These are phyloP conservation scores for Xylogone sp. DNA, from an alignment of 2,329 filamentous ascomycete species.

Conservation along the genomic window DNA sequence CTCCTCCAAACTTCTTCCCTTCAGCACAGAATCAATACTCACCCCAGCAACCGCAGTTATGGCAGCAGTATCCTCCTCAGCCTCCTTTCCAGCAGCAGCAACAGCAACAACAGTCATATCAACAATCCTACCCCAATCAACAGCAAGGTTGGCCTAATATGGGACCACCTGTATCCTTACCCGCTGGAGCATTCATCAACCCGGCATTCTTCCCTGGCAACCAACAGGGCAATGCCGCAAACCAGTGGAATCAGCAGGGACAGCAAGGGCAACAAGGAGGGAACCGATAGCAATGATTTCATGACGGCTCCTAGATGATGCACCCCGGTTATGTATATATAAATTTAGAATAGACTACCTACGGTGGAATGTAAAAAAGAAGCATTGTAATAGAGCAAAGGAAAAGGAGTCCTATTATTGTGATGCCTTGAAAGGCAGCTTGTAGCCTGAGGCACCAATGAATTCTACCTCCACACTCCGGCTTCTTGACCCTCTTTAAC, in stretches of 20 bases:
- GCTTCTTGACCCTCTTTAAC: no score
- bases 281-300: constrained; percentile 5
- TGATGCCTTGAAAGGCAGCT: no score
- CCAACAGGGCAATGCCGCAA: constrained; percentile 8
- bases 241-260: constrained; percentile 17
- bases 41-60: constrained; percentile 21
- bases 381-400: no score
- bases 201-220: constrained; percentile 22
- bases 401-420: no score
- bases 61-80: constrained; percentile 18
- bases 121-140: constrained; percentile 15
- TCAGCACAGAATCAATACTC: constrained; percentile 10
- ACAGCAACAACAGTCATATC: constrained; percentile 12
- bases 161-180: constrained; percentile 9
- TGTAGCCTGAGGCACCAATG: no score
- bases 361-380: no score
- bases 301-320: not conserved
- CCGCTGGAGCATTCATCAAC: constrained; percentile 24
- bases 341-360: not conserved
- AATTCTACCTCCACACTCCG: no score
- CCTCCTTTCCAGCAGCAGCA: constrained; percentile 10
- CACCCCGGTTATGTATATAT: not conserved
- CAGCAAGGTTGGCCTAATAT: constrained; percentile 13
- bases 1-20: constrained; percentile 4
- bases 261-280: constrained; percentile 13